Conservation (phyloP, 2,329 filamentous ascomycete species). For the Aspergillus tamarii region DNA sequence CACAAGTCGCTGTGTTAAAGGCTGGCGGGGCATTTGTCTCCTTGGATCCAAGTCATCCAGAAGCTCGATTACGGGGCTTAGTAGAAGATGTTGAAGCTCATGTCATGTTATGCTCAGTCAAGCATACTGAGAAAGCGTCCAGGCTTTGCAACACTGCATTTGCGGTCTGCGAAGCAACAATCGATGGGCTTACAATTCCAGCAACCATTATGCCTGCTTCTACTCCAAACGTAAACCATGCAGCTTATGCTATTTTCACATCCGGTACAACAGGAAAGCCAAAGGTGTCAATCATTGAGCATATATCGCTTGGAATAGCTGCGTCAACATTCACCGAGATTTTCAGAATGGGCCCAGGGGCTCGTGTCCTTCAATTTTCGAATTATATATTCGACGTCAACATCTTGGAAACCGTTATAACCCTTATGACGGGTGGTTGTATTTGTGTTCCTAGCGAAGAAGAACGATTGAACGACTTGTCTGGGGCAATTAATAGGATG, state of each 20-base stretch:
- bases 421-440: conserved; percentile 60
- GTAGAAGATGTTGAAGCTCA: conserved; percentile 39
- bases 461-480: conserved; percentile 55
- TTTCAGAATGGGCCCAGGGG: conserved; percentile 54
- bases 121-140: conserved; percentile 32
- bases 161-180: conserved; percentile 30
- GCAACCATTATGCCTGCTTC: conserved; percentile 20
- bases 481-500: conserved; percentile 55
- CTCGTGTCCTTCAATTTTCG: conserved; percentile 63
- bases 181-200: conserved; percentile 31
- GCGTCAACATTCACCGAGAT: conserved; percentile 56
- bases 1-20: conserved; percentile 46
- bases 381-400: conserved; percentile 61
- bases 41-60: conserved; percentile 45
- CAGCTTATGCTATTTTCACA: conserved; percentile 65
- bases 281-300: conserved; percentile 65
- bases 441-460: conserved; percentile 60
- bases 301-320: conserved; percentile 60
- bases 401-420: conserved; percentile 58
- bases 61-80: conserved; percentile 38
- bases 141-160: conserved; percentile 32
- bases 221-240: conserved; percentile 29
- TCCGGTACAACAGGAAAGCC: conserved; percentile 61
- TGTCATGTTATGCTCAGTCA: conserved; percentile 38
- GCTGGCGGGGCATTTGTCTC: conserved; percentile 48